Percentiles rank a stretch among this genome's conserved stretches.
phyloP scores from a whole-genome alignment of 257 asterid genomes.

The Petunia axillaris region DNA sequence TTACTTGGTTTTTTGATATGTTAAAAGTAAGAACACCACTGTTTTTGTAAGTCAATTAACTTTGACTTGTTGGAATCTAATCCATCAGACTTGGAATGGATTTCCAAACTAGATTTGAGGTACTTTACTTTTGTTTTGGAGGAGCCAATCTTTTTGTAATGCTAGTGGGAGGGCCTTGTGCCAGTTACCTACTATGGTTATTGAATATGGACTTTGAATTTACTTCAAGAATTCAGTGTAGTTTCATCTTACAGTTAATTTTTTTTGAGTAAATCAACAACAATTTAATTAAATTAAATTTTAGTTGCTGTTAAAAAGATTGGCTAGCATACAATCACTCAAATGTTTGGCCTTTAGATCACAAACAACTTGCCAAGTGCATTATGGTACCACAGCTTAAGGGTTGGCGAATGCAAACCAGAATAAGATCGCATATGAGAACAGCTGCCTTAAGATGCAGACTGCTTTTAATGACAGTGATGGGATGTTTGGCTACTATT shows the following conservation, averaged over 20 bases:
- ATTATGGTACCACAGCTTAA: too few relatives aligned
- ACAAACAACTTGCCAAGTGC: too few relatives aligned
- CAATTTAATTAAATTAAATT: too few relatives aligned
- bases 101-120: not conserved
- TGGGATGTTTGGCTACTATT: not conserved
- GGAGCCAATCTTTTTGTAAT: constrained; percentile 16
- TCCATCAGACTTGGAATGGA: not conserved
- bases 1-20: not conserved
- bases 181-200: not conserved
- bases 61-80: constrained; percentile 4
- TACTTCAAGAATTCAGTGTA: not conserved
- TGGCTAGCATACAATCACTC: too few relatives aligned
- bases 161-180: not conserved
- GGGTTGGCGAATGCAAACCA: not conserved
- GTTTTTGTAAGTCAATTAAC: constrained; percentile 22
- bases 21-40: not conserved
- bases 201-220: not conserved
- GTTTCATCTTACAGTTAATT: too few relatives aligned
- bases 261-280: too few relatives aligned
- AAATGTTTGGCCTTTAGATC: too few relatives aligned
- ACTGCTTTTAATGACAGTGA: not conserved
- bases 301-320: too few relatives aligned
- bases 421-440: not conserved
- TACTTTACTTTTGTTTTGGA: not conserved
- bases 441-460: not conserved